These are phyloP conservation scores for Simmondsia chinensis DNA, from an alignment of 148 eudicot genomes.

Conservation along the genomic window DNA sequence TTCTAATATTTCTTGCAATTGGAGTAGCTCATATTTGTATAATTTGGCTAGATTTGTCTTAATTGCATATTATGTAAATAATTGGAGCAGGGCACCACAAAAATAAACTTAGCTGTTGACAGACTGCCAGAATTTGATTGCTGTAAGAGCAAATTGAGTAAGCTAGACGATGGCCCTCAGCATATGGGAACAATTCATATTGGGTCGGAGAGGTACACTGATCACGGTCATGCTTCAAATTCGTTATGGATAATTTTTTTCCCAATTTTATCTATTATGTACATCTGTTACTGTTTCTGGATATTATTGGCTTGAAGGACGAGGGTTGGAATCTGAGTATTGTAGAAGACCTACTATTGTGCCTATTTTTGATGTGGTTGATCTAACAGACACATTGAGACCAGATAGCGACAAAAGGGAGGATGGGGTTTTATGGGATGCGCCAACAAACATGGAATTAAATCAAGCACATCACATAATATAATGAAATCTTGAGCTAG, in stretches of 20 bases:
- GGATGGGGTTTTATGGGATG: too few relatives aligned
- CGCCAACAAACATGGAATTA: too few relatives aligned
- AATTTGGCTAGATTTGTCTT: not conserved
- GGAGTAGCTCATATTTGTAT: not conserved
- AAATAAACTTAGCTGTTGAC: slow-evolving; percentile 89
- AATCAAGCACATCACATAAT: too few relatives aligned
- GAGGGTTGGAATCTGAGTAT: too few relatives aligned
- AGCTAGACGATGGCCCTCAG: slow-evolving; percentile 67
- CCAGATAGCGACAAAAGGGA: too few relatives aligned
- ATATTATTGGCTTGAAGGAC: too few relatives aligned
- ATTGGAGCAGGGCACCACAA: slow-evolving; percentile 76
- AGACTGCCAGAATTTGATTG: slow-evolving; percentile 62
- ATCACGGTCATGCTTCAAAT: not conserved
- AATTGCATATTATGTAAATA: too few relatives aligned
- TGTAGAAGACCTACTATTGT: too few relatives aligned
- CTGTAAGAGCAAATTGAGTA: slow-evolving; percentile 31
- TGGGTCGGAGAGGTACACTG: slow-evolving; percentile 78
- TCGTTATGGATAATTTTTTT: not conserved
- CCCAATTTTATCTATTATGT: not conserved
- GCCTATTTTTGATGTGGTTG: too few relatives aligned
- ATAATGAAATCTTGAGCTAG: too few relatives aligned
- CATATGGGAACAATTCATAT: slow-evolving; percentile 96
- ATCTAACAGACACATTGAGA: too few relatives aligned
- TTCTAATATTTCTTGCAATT: not conserved
- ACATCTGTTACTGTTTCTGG: not conserved